These are phyloP conservation scores for Ganoderma sinense DNA, from an alignment of 1,284 basidiomycete genomes.

Conservation along the genomic window DNA sequence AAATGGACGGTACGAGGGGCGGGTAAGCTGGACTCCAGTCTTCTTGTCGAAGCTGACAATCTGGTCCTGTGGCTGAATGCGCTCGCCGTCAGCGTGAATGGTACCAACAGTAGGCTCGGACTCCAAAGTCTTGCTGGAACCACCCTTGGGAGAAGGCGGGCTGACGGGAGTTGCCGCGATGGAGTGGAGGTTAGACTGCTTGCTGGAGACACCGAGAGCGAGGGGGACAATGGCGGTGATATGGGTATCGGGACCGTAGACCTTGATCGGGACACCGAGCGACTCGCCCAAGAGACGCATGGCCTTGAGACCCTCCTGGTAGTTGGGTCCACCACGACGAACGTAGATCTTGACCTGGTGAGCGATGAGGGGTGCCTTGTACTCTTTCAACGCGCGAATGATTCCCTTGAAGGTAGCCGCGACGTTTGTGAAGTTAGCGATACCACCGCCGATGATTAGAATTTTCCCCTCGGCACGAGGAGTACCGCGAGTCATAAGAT, in stretches of 20 bases:
- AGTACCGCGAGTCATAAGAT: conserved; percentile 93
- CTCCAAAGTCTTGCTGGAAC: conserved; percentile 38
- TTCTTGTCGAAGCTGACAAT: conserved; percentile 83
- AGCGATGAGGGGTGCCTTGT: conserved; percentile 84
- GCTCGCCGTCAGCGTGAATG: conserved; percentile 83
- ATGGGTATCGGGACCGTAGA: conserved; percentile 98
- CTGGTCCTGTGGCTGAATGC: conserved; percentile 87
- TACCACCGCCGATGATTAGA: conserved; percentile 99
- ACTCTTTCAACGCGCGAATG: conserved; percentile 96
- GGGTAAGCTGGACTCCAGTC: conserved; percentile 48
- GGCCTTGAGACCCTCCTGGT: conserved; percentile 99
- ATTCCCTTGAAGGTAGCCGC: conserved; percentile 99
- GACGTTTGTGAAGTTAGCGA: conserved; percentile 99
- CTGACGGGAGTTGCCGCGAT: conserved; percentile 48
- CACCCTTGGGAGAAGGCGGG: conserved; percentile 45
- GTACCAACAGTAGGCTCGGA: conserved; percentile 60
- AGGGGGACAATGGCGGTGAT: conserved; percentile 99
- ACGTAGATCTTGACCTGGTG: conserved; percentile 95
- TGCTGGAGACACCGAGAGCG: conserved; percentile 83
- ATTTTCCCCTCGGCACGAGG: conserved; percentile 92
- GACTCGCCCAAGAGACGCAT: conserved; percentile 98
- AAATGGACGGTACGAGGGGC: conserved; percentile 90
- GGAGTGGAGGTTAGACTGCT: conserved; percentile 46
- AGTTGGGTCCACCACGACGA: conserved; percentile 98
- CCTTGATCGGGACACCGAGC: conserved; percentile 96